These are phyloP conservation scores for Mediolabrus comicus DNA, from an alignment of 108 stramenopile species.

Conservation along the genomic window DNA sequence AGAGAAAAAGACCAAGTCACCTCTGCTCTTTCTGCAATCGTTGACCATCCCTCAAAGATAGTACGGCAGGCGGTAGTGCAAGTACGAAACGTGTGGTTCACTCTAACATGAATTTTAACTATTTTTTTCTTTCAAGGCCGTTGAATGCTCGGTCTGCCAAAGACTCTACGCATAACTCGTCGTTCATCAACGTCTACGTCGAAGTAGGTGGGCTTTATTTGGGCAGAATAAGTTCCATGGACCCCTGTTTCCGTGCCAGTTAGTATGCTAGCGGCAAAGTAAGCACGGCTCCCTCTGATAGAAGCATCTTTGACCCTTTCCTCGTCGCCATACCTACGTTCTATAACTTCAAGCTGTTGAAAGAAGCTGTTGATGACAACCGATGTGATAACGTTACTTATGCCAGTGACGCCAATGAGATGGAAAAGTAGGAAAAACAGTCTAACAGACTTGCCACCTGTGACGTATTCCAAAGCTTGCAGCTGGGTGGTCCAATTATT, in stretches of 20 bases:
- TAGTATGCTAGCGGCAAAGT: slow-evolving; percentile 50
- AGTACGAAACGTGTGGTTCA: slow-evolving; percentile 41
- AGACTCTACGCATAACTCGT: slow-evolving; percentile 6
- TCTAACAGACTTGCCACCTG: slow-evolving; percentile 47
- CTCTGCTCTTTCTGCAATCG: slow-evolving; percentile 15
- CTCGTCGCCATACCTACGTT: slow-evolving; percentile 30
- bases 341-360: slow-evolving; percentile 48
- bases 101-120: slow-evolving; percentile 2
- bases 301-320: slow-evolving; percentile 48
- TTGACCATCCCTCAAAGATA: slow-evolving; percentile 38
- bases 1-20: slow-evolving; percentile 42
- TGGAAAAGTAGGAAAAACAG: slow-evolving; percentile 75
- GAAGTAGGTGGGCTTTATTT: slow-evolving; percentile 10
- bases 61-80: slow-evolving; percentile 41
- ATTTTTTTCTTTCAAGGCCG: neutral
- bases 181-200: slow-evolving; percentile 29
- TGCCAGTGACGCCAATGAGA: slow-evolving; percentile 64
- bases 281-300: slow-evolving; percentile 44
- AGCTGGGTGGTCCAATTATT: slow-evolving; percentile 77
- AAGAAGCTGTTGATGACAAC: slow-evolving; percentile 79
- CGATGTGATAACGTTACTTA: slow-evolving; percentile 78
- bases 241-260: slow-evolving; percentile 67
- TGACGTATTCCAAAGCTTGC: slow-evolving; percentile 42
- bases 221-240: slow-evolving; percentile 6
- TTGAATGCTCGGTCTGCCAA: neutral